These are phyloP conservation scores for Rosa chinensis DNA, from an alignment of 306 rosid genomes.

Conservation along the genomic window DNA sequence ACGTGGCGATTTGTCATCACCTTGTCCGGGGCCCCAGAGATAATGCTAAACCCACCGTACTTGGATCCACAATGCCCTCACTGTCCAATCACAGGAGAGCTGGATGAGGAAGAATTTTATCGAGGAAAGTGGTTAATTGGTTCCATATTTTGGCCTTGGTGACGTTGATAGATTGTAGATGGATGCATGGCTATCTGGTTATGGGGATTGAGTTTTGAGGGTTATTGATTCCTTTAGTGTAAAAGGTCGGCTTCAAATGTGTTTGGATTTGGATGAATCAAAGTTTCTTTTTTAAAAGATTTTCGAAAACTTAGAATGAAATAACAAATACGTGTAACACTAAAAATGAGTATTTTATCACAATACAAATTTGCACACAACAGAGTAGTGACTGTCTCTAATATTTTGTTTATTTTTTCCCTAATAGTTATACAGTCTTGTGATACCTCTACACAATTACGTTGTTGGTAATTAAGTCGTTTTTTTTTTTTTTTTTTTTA, in stretches of 20 bases:
- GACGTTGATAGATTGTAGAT: not conserved
- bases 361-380: too few species aligned
- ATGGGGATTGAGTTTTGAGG: not conserved
- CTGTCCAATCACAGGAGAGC: not conserved
- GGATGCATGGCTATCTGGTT: not conserved
- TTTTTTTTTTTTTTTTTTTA: too few species aligned
- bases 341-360: too few species aligned
- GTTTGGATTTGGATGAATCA: not conserved
- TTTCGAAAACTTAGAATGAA: too few species aligned
- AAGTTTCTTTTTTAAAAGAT: too few species aligned
- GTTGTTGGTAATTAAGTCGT: too few species aligned
- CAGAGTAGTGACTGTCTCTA: too few species aligned
- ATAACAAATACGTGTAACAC: too few species aligned
- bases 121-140: not conserved
- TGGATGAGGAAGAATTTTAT: not conserved
- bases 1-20: slow-evolving; percentile 28
- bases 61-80: not conserved
- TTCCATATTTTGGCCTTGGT: not conserved
- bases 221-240: not conserved
- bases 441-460: too few species aligned
- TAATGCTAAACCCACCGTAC: not conserved
- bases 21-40: not conserved
- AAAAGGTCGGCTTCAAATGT: not conserved
- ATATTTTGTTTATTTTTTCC: too few species aligned
- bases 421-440: too few species aligned